Conservation (phyloP, 2,329 filamentous ascomycete species). For the Pyrenophora seminiperda region DNA sequence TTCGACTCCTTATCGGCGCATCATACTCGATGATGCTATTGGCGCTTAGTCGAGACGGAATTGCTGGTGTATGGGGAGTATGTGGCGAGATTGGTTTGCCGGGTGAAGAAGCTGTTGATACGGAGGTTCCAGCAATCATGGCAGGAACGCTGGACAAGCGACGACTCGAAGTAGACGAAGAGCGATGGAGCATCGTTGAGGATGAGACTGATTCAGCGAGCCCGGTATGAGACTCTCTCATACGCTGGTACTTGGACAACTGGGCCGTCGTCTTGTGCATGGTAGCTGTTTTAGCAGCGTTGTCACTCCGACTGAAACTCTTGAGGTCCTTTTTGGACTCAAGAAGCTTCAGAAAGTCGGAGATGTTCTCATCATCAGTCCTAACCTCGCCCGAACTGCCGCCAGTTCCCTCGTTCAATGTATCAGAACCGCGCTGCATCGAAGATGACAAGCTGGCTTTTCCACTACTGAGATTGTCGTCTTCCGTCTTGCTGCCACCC, state of each 20-base stretch:
- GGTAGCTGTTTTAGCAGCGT: conserved; percentile 65
- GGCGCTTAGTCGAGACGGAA: conserved; percentile 90
- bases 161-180: conserved; percentile 77
- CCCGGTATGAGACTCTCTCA: conserved; percentile 86
- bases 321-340: conserved; percentile 86
- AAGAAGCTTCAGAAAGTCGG: conserved; percentile 86
- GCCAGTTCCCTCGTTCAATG: conserved; percentile 72
- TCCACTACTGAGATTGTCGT: conserved; percentile 80
- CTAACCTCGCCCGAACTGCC: conserved; percentile 68
- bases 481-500: conserved; percentile 70
- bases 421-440: conserved; percentile 73
- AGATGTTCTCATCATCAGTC: conserved; percentile 91
- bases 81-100: conserved; percentile 87
- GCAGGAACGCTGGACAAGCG: conserved; percentile 69
- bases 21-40: conserved; percentile 80
- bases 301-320: conserved; percentile 72
- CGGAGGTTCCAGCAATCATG: conserved; percentile 67
- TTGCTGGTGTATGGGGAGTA: conserved; percentile 89
- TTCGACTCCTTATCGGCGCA: conserved; percentile 41
- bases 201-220: conserved; percentile 93
- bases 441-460: conserved; percentile 76
- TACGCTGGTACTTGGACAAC: conserved; percentile 81
- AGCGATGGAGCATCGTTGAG: conserved; percentile 82
- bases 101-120: conserved; percentile 86
- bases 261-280: conserved; percentile 79